Evolutionary conservation across 2,329 filamentous ascomycete genomes (phyloP).

Genomic region (Phaeophleospora eucalypticola): DNA sequence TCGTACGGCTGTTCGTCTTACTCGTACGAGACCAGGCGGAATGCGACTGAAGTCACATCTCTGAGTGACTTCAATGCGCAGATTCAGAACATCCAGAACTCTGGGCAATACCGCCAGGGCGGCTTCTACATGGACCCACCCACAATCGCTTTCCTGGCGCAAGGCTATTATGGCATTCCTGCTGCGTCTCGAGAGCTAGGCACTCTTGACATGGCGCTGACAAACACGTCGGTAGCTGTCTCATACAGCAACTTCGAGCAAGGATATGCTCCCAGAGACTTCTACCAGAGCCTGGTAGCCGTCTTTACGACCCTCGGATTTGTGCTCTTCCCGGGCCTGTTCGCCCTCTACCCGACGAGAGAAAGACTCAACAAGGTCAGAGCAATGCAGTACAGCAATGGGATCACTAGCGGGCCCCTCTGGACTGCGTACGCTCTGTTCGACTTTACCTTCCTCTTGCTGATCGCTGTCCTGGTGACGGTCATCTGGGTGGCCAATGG

Average conservation of each 20-base stretch:
- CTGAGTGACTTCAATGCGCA: constrained; percentile 10
- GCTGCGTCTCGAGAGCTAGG: constrained; percentile 3
- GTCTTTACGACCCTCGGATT: constrained; percentile 75
- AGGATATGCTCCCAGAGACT: constrained; percentile 66
- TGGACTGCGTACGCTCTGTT: constrained; percentile 79
- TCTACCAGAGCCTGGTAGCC: constrained; percentile 62
- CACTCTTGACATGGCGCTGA: constrained; percentile 71
- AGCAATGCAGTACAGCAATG: constrained; percentile 82
- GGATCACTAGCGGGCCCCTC: constrained; percentile 70
- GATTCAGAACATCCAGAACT: too few relatives aligned
- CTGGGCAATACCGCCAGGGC: constrained; percentile 1
- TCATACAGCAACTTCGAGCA: constrained; percentile 69
- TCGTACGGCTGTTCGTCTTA: background rate
- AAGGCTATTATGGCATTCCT: background rate
- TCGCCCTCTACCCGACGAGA: constrained; percentile 76
- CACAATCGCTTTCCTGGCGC: constrained; percentile 9
- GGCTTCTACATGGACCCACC: constrained; percentile 14
- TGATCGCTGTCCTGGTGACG: constrained; percentile 60
- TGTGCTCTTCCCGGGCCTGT: constrained; percentile 76
- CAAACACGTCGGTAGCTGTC: constrained; percentile 63
- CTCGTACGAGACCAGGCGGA: too few relatives aligned
- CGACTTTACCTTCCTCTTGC: constrained; percentile 68
- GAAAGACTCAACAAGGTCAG: constrained; percentile 74
- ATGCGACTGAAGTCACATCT: constrained; percentile 1
- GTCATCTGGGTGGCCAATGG: constrained; percentile 52